Percentiles rank a stretch among this genome's conserved stretches.
phyloP scores from a whole-genome alignment of 208 protist genomes.

The Leishmania mexicana region DNA sequence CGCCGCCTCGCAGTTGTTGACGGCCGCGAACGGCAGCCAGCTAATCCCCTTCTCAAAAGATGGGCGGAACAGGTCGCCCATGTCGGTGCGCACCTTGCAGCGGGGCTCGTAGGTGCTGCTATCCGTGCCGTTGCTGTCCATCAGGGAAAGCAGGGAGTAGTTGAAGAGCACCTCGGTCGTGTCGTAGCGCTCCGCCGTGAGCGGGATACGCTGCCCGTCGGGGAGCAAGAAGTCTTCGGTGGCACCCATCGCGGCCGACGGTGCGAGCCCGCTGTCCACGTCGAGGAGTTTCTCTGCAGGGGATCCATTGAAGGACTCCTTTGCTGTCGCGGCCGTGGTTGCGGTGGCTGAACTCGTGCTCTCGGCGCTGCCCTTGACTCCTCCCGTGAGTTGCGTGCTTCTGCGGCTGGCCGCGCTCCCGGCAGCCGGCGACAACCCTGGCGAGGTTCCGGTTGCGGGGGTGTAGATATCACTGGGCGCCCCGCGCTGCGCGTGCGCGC shows the following conservation, averaged over 20 bases:
- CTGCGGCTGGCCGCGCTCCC: neutral
- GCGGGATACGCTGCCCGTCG: constrained; percentile 85
- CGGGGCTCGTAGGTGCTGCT: constrained; percentile 55
- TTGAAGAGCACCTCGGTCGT: constrained; percentile 90
- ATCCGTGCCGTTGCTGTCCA: constrained; percentile 27
- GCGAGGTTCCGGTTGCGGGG: neutral
- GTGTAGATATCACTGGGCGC: neutral
- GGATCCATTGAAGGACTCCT: neutral
- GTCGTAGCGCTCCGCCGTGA: constrained; percentile 63
- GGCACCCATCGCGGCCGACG: neutral
- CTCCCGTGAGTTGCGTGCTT: neutral
- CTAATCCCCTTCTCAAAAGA: constrained; percentile 90
- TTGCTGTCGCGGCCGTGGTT: neutral
- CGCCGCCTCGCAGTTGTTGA: constrained; percentile 91
- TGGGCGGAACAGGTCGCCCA: constrained; percentile 81
- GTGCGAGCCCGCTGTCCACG: neutral
- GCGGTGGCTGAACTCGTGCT: neutral
- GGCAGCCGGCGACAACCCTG: neutral
- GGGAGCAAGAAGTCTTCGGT: constrained; percentile 77
- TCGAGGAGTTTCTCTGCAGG: neutral
- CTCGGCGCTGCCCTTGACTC: neutral
- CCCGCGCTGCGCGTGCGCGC: constrained; percentile 2
- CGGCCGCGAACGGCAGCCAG: constrained; percentile 90
- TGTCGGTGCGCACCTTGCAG: constrained; percentile 81
- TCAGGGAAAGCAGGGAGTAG: constrained; percentile 68